Base-by-base conservation (phyloP, 441 rosid genomes). In the Gossypium gossypioides region DNA sequence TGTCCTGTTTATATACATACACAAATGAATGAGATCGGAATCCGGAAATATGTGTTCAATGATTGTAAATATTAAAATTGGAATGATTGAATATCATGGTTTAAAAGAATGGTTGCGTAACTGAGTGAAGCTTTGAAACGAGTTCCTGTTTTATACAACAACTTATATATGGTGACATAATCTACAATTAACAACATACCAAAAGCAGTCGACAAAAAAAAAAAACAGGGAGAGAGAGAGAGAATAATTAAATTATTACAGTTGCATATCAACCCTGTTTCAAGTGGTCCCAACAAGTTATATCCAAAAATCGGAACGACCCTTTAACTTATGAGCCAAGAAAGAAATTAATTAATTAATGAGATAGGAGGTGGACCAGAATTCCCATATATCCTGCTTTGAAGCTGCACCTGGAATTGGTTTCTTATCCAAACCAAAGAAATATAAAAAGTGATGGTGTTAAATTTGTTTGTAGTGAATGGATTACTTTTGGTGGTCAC, bases 341-440 rank as follows among this genome's bases (percentile, higher is more conserved):
- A 69, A 29, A 68, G 6, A 16, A 10, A 52, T 4, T 29, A 74
- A 32, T 68, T 64, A 10, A 29, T 4, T 29, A 29, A 29, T 29
- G 32, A 29, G 32, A 29, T 4, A 29, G 32, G 32, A 29, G 32
- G 32, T 29, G 32, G 32, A 29, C 32, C 32, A 29, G n/a, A 19
- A 9, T 64, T 19, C 51, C 16, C 18, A 64, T 40, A 10, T 40
- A 16, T 16, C 22, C 29, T 46, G 2, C 19, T 63, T 29, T 29
- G 32, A 29, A 29, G 32, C 32, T 4, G 67, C 50, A 44, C n/a
- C 51, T 44, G n/a, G 16, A 52, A 51, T 24, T 42, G 24, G 76
- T 68, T 73, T 76, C 81, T 78, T 80, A 76, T 80, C 85, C 80
- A 50, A 54, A 44, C 22, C 9, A 74, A 1, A 46, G 18, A 24